phyloP scores from a whole-genome alignment of 2,329 filamentous ascomycete species.

The Xylariomycetidae sp. region DNA sequence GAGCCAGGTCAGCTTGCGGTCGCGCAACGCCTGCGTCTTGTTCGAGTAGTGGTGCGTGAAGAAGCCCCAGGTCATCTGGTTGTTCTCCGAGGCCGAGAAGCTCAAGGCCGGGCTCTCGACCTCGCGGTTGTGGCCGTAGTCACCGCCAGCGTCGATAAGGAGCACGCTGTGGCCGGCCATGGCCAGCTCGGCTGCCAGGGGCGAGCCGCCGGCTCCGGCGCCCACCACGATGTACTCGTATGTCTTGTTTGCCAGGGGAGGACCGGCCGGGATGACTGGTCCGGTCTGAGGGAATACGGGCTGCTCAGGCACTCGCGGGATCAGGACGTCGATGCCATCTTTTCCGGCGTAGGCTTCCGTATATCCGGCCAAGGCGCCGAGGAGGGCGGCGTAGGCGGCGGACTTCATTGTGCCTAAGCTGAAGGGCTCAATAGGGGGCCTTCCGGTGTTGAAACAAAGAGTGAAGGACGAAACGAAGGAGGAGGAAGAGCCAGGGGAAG shows the following conservation, averaged over 20 bases:
- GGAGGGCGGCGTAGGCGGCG: slow-evolving; percentile 15
- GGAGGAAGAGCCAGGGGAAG: slow-evolving; percentile 3
- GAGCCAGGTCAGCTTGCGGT: slow-evolving; percentile 54
- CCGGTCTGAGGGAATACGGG: slow-evolving; percentile 18
- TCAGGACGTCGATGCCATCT: slow-evolving; percentile 13
- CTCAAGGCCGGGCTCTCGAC: slow-evolving; percentile 50
- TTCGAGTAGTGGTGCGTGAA: slow-evolving; percentile 58
- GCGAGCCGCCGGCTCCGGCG: slow-evolving; percentile 55
- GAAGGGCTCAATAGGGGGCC: too few species aligned
- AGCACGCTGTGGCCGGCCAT: slow-evolving; percentile 51
- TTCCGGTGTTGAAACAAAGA: too few species aligned
- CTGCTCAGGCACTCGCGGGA: slow-evolving; percentile 15
- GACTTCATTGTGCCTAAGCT: slow-evolving; percentile 13
- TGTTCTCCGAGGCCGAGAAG: slow-evolving; percentile 48
- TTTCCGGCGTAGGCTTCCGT: slow-evolving; percentile 11
- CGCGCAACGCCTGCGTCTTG: slow-evolving; percentile 42
- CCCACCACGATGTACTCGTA: slow-evolving; percentile 62
- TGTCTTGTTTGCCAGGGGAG: slow-evolving; percentile 12
- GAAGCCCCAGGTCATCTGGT: slow-evolving; percentile 54
- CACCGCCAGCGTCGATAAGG: slow-evolving; percentile 54
- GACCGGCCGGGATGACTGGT: slow-evolving; percentile 5
- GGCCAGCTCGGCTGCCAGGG: slow-evolving; percentile 55
- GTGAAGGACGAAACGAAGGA: slow-evolving; percentile 1
- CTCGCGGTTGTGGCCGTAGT: slow-evolving; percentile 43
- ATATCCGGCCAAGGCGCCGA: slow-evolving; percentile 13